Evolutionary conservation across 2,329 filamentous ascomycete genomes (phyloP).

Genomic region (Colletotrichum sp.): DNA sequence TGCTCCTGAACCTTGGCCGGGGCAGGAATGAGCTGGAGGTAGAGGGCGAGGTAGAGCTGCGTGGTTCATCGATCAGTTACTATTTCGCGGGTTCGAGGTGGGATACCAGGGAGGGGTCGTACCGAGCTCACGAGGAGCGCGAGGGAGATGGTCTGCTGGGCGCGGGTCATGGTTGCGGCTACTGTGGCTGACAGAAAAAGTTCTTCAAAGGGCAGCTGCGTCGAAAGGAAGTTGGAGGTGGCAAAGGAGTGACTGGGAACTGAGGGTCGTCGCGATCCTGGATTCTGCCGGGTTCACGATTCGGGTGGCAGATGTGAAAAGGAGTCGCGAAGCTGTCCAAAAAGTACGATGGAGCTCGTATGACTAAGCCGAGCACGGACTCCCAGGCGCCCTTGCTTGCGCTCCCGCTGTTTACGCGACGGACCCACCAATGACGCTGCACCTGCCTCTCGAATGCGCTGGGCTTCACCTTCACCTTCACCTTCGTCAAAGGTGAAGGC

Average conservation of each 20-base stretch:
- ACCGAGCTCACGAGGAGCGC: slow-evolving; percentile 88
- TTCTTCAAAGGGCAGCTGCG: neutral
- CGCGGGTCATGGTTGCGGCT: slow-evolving; percentile 80
- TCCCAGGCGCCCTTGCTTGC: neutral
- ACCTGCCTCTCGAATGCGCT: neutral
- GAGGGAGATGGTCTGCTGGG: slow-evolving; percentile 89
- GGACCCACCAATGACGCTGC: neutral
- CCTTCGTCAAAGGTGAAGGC: neutral
- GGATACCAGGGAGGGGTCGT: slow-evolving; percentile 37
- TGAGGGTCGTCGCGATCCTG: slow-evolving; percentile 1
- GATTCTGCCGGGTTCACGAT: neutral
- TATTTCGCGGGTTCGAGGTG: neutral
- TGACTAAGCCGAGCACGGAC: neutral
- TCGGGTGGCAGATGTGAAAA: slow-evolving; percentile 7
- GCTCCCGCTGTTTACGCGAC: neutral
- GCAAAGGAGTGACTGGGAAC: slow-evolving; percentile 14
- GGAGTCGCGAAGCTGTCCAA: slow-evolving; percentile 24
- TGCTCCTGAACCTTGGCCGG: slow-evolving; percentile 80
- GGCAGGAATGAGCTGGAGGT: slow-evolving; percentile 82
- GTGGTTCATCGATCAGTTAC: slow-evolving; percentile 21
- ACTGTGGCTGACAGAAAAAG: too few relatives aligned
- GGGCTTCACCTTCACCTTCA: neutral
- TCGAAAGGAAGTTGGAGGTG: neutral
- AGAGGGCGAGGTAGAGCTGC: slow-evolving; percentile 90
- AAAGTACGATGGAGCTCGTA: neutral